Percentiles rank a stretch among this genome's conserved stretches.
phyloP scores from a whole-genome alignment of 2,329 filamentous ascomycete genomes.

The Cucurbitaria berberidis region DNA sequence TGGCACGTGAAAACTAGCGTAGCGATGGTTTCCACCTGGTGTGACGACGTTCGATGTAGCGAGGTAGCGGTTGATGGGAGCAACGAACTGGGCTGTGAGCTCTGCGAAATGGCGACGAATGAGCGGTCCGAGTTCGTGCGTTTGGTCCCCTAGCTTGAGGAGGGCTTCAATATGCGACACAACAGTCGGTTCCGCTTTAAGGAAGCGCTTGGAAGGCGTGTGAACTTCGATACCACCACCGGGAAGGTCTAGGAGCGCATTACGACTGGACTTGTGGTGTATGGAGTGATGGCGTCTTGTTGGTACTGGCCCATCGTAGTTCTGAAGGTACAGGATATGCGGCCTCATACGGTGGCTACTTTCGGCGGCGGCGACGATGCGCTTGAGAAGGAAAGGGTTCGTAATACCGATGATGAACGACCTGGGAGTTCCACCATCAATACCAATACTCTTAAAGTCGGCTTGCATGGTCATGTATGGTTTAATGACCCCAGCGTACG shows the following conservation, averaged over 20 bases:
- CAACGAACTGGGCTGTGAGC: conserved; percentile 49
- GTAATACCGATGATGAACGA: conserved; percentile 51
- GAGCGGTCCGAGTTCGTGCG: conserved; percentile 43
- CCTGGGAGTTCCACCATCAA: conserved; percentile 48
- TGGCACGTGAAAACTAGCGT: conserved; percentile 47
- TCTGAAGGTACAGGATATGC: conserved; percentile 49
- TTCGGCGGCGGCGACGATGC: conserved; percentile 45
- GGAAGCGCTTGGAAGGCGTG: conserved; percentile 44
- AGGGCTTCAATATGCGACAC: conserved; percentile 44
- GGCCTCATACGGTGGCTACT: conserved; percentile 41
- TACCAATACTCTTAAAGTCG: conserved; percentile 48
- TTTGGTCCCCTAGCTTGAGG: conserved; percentile 40
- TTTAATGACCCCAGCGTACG: conserved; percentile 49
- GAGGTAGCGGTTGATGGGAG: conserved; percentile 50
- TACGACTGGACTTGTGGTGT: conserved; percentile 44
- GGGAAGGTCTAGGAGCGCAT: conserved; percentile 48
- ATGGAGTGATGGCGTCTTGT: conserved; percentile 46
- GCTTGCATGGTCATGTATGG: conserved; percentile 54
- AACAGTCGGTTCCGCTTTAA: conserved; percentile 46
- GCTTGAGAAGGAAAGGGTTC: conserved; percentile 51
- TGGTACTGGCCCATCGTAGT: conserved; percentile 44
- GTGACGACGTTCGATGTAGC: conserved; percentile 45
- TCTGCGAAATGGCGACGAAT: conserved; percentile 52
- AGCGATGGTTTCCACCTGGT: conserved; percentile 45
- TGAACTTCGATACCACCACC: conserved; percentile 49